phyloP scores from a whole-genome alignment of 2,329 filamentous ascomycete genomes.

The Cercospora sojina region DNA sequence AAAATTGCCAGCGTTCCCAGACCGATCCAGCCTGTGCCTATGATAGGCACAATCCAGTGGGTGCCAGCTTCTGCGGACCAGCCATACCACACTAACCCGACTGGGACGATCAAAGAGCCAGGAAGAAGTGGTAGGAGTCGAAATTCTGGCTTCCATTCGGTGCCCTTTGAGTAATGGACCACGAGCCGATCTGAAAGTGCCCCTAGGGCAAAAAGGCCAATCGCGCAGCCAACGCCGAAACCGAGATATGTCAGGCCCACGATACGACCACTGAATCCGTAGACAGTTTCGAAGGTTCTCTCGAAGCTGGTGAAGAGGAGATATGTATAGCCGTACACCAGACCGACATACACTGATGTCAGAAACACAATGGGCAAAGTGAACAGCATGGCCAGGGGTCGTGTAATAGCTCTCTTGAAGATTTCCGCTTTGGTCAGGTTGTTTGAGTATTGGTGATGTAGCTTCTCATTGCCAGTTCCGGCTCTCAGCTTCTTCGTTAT shows the following conservation, averaged over 20 bases:
- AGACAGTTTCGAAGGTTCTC: constrained; percentile 42
- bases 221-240: constrained; percentile 42
- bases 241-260: constrained; percentile 46
- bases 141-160: constrained; percentile 51
- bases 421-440: constrained; percentile 41
- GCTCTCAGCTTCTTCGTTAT: constrained; percentile 48
- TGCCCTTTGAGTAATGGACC: constrained; percentile 29
- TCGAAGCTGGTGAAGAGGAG: constrained; percentile 46
- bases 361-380: constrained; percentile 52
- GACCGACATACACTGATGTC: constrained; percentile 47
- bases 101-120: constrained; percentile 26
- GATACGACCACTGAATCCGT: constrained; percentile 42
- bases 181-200: constrained; percentile 25
- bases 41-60: constrained; percentile 31
- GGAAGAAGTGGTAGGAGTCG: constrained; percentile 31
- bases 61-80: constrained; percentile 33
- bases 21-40: constrained; percentile 33
- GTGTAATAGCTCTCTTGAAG: constrained; percentile 45
- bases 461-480: constrained; percentile 46
- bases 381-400: constrained; percentile 53
- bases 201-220: constrained; percentile 31
- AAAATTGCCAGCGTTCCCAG: constrained; percentile 32
- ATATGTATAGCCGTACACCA: constrained; percentile 47
- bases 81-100: constrained; percentile 37
- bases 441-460: constrained; percentile 42